Base-by-base conservation (phyloP, 2,329 filamentous ascomycete genomes). In the Westerdykella ornata region DNA sequence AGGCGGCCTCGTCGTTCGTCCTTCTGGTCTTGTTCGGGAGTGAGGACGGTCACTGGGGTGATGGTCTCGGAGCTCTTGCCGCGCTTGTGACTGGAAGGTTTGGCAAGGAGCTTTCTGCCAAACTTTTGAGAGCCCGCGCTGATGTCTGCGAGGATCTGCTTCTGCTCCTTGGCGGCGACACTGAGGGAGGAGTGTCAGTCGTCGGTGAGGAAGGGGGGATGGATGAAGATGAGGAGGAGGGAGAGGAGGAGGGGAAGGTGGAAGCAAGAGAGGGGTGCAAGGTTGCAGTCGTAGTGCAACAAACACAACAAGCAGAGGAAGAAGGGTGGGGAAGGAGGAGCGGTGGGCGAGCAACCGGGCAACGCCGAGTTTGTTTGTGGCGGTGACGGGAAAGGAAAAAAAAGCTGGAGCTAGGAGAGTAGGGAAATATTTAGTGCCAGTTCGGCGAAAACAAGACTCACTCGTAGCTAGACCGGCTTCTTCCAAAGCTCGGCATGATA, bases 131-230 rank as follows among this genome's bases (percentile, higher is more conserved):
- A 63, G 29, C 61, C 61, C 37, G 62, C 59, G 47, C 62, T 52
- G 52, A 67, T 65, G 42, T 67, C 63, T 40, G 57, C 57, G 48
- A 63, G 56, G 44, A 65, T 63, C 57, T 65, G 58, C 54, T 65
- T 65, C 49, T 65, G 59, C 55, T 64, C 62, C 52, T 57, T 57
- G 39, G 52, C 45, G 20, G 59, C 53, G 40, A 49, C 58, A 56
- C 61, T 65, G 50, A 11, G n/a, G 19, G 19, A 26, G 17, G 39
- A 20, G n/a, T 29, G 31, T 36, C 19, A 35, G 37, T 15, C 33
- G 18, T 14, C 22, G 14, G 18, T 22, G 17, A 13, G 15, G n/a
- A n/a, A 18, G 36, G 35, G 32, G 9, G 29, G 36, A 16, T 17
- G 13, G 22, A 26, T 16, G 30, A 36, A n/a, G 2, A 30, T 15